A percentile compares a stretch with the other conserved stretches of the same genome.
These are phyloP conservation scores for Fusarium haematococcum DNA, from an alignment of 2,329 filamentous ascomycete genomes.

Conservation along the genomic window DNA sequence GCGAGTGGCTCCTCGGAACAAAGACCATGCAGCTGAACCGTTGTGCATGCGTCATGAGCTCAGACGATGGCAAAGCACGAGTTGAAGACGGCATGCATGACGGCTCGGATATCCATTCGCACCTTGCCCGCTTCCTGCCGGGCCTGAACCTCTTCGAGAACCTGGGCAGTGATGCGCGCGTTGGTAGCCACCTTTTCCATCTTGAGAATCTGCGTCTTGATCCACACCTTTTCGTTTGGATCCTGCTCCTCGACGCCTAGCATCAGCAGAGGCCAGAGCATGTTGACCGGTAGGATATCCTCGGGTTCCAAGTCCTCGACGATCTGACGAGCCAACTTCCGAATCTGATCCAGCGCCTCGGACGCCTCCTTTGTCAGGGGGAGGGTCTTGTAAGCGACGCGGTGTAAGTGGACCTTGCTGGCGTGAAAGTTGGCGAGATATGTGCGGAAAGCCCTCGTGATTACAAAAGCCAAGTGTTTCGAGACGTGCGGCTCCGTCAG, in stretches of 20 bases:
- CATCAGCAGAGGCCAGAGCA: constrained; percentile 69
- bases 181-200: constrained; percentile 61
- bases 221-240: constrained; percentile 60
- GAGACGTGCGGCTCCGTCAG: constrained; percentile 62
- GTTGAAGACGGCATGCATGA: constrained; percentile 63
- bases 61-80: constrained; percentile 64
- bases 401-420: constrained; percentile 66
- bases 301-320: constrained; percentile 53
- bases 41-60: background rate
- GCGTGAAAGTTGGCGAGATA: constrained; percentile 69
- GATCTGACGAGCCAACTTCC: constrained; percentile 59
- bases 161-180: constrained; percentile 58
- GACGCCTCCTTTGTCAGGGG: constrained; percentile 63
- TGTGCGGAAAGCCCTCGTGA: constrained; percentile 65
- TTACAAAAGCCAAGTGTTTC: constrained; percentile 59
- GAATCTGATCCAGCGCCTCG: constrained; percentile 62
- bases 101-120: constrained; percentile 58
- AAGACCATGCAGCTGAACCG: background rate
- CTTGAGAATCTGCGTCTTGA: constrained; percentile 60
- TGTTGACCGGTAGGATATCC: constrained; percentile 64
- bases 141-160: constrained; percentile 59
- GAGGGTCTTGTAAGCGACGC: constrained; percentile 66
- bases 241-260: constrained; percentile 67
- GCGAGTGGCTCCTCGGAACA: background rate
- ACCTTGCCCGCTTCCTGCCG: constrained; percentile 55